Evolutionary conservation across 805 yeast species (phyloP).

Genomic region (Wilhelminamyces savonicus): DNA sequence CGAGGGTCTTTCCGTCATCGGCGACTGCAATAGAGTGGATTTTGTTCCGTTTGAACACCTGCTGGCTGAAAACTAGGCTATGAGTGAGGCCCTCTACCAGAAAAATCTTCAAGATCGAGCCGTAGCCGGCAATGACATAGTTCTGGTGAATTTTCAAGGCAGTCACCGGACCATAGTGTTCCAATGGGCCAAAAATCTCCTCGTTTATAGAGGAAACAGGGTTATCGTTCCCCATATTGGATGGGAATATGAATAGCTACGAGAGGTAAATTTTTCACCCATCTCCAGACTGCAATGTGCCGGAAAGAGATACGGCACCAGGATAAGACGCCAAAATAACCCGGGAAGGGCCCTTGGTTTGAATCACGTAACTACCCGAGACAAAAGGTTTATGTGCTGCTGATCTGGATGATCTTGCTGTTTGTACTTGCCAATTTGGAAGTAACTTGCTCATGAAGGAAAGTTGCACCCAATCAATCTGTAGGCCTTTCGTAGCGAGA

Average conservation of each 20-base stretch:
- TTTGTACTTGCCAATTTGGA: no score
- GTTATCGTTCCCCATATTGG: slow-evolving; percentile 3
- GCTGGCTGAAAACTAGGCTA: slow-evolving; percentile 28
- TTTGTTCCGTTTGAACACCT: slow-evolving; percentile 64
- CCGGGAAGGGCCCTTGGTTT: no score
- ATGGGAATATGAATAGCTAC: background rate
- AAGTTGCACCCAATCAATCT: no score
- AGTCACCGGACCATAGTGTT: slow-evolving; percentile 66
- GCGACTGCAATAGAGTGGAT: slow-evolving; percentile 65
- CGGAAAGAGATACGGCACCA: no score
- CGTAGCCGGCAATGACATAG: slow-evolving; percentile 56
- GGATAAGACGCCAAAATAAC: no score
- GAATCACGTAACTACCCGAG: no score
- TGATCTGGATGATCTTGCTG: no score
- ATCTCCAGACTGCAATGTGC: no score
- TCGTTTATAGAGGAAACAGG: slow-evolving; percentile 13
- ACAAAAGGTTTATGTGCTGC: no score
- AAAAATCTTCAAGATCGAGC: slow-evolving; percentile 57
- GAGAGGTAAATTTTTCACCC: slow-evolving; percentile 1
- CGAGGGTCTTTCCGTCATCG: slow-evolving; percentile 22
- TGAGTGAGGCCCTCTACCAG: slow-evolving; percentile 29
- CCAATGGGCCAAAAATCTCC: slow-evolving; percentile 8
- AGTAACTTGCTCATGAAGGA: no score
- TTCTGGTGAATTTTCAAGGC: slow-evolving; percentile 43
- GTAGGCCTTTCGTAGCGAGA: no score